phyloP scores from a whole-genome alignment of 1,284 basidiomycete genomes.

The Gomphus sp. region DNA sequence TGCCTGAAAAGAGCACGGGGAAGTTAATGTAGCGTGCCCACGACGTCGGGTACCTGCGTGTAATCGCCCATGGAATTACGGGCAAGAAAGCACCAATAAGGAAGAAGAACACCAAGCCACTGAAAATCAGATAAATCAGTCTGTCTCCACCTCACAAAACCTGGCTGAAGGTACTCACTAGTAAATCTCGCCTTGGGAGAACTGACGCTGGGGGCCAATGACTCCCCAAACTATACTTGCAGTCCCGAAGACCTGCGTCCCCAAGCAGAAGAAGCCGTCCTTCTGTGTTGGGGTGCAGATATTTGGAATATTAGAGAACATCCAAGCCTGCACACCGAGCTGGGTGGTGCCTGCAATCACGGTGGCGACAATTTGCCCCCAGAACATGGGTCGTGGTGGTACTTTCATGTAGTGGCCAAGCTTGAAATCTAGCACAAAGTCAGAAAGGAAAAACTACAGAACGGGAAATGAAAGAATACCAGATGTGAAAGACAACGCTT shows the following conservation, averaged over 20 bases:
- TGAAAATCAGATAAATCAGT: not conserved
- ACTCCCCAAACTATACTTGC: conserved; percentile 45
- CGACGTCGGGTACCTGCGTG: conserved; percentile 31
- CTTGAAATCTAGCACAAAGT: conserved; percentile 38
- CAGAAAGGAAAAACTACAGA: conserved; percentile 23
- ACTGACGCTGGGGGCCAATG: conserved; percentile 43
- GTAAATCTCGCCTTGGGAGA: conserved; percentile 39
- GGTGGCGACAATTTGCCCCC: conserved; percentile 39
- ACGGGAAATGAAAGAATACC: not conserved
- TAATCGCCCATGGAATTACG: conserved; percentile 26
- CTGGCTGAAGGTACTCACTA: conserved; percentile 19
- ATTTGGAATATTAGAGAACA: conserved; percentile 39
- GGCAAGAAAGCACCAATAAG: conserved; percentile 41
- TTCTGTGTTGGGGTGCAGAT: conserved; percentile 32
- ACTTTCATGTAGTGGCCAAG: conserved; percentile 48
- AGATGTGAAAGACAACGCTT: conserved; percentile 37
- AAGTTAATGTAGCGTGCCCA: conserved; percentile 39
- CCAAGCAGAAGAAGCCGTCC: conserved; percentile 31
- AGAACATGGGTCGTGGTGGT: conserved; percentile 41
- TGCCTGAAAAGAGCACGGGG: conserved; percentile 49
- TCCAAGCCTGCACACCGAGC: conserved; percentile 40
- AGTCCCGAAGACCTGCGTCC: conserved; percentile 31
- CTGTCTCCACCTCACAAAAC: not conserved
- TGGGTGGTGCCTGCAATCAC: conserved; percentile 37
- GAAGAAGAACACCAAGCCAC: conserved; percentile 39